Base-by-base conservation (phyloP, 257 asterid genomes). In the Coffea canephora region DNA sequence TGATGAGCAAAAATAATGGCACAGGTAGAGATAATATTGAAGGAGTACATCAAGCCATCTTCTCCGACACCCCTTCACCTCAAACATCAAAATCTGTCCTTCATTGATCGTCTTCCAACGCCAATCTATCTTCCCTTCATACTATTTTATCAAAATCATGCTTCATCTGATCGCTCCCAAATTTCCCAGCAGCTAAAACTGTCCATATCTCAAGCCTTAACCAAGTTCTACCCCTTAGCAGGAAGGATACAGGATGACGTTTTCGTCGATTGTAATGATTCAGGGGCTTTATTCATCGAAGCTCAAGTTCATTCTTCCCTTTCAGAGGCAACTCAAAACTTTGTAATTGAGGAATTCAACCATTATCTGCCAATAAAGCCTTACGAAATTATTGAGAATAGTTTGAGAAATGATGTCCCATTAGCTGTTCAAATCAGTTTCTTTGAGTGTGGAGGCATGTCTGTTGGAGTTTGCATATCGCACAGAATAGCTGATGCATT, bases 201-300 rank as follows among this genome's bases (percentile, higher is more conserved):
- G 10, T 83, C 90, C 1, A 67, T 87, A n/a, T 80, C 83, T 7
- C 6, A 81, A 1, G 78, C 78, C 21, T 50, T 85, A 36, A 73
- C 85, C 12, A 25, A 67, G 16, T 83, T 75, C 77, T 87, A 87
- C 62, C 90, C 90, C 2, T 73, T 87, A 49, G 88, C 88, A 1
- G 88, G 91, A 19, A 85, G 83, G 66, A 34, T 83, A 36, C 49
- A 10, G 10, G 82, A 82, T 1, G 54, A 48, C 12, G 21, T 48
- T 19, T 31, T 13, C 48, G 49, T 87, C 6, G 81, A 71, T 10
- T 87, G 90, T 57, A 69, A 67, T 6, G 90, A 82, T 34, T 74
- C 79, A 0, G 89, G 90, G 6, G 87, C 23, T 52, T 84, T 73
- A 43, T 81, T 74, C 71, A 21, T 84, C 3, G 80, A 74, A 3